These are phyloP conservation scores for Cercis canadensis DNA, from an alignment of 306 rosid species.

Conservation along the genomic window DNA sequence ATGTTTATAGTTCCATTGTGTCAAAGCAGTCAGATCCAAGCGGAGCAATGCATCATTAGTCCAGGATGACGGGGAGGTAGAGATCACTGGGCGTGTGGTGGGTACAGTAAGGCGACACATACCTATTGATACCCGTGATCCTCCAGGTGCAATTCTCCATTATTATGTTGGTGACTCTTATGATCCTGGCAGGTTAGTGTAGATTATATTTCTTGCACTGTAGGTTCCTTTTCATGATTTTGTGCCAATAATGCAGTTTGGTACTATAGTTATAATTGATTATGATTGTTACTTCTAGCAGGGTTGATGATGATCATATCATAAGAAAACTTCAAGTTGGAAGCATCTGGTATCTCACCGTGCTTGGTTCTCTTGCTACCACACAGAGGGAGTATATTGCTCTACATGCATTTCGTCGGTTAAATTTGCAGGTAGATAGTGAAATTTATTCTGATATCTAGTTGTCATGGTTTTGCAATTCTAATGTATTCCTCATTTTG, in stretches of 20 bases:
- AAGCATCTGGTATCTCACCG: slow-evolving; percentile 83
- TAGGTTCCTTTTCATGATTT: neutral
- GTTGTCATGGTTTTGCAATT: slow-evolving; percentile 19
- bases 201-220: slow-evolving; percentile 28
- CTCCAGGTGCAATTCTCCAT: slow-evolving; percentile 92
- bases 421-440: slow-evolving; percentile 78
- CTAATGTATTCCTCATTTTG: slow-evolving; percentile 36
- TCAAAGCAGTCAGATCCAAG: slow-evolving; percentile 71
- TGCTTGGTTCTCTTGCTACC: slow-evolving; percentile 98
- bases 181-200: slow-evolving; percentile 69
- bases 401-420: slow-evolving; percentile 96
- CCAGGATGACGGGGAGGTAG: slow-evolving; percentile 74
- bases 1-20: slow-evolving; percentile 38
- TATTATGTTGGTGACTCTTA: slow-evolving; percentile 90
- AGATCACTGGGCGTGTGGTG: slow-evolving; percentile 82
- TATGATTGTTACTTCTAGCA: slow-evolving; percentile 40
- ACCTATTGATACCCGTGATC: slow-evolving; percentile 92
- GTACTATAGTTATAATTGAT: slow-evolving; percentile 4
- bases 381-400: slow-evolving; percentile 96
- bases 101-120: slow-evolving; percentile 94
- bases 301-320: slow-evolving; percentile 84
- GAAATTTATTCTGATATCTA: slow-evolving; percentile 12
- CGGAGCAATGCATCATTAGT: slow-evolving; percentile 57
- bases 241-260: neutral
- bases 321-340: slow-evolving; percentile 78